Conservation (phyloP, 345 rosid genomes). For the Rhizophora mangle region DNA sequence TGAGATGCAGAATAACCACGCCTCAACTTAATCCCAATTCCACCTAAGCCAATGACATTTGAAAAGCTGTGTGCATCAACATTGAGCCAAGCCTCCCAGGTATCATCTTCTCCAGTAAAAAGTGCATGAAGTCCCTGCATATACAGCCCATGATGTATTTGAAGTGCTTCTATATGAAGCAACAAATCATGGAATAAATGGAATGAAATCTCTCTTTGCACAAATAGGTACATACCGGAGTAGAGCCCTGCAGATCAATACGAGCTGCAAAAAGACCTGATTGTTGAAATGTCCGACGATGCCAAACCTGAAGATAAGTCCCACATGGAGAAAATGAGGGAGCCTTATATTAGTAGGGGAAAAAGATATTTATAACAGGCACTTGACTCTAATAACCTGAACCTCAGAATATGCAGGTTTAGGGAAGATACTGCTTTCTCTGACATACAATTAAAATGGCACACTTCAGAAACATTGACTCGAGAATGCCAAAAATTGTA, state of each 20-base stretch:
- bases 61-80: constrained; percentile 78
- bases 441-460: not conserved
- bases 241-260: constrained; percentile 79
- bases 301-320: constrained; percentile 77
- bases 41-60: constrained; percentile 54
- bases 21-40: constrained; percentile 78
- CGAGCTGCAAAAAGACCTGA: constrained; percentile 98
- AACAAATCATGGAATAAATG: constrained; percentile 9
- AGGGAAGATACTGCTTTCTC: not conserved
- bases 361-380: not conserved
- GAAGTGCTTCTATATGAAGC: constrained; percentile 9
- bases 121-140: constrained; percentile 87
- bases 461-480: not conserved
- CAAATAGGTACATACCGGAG: constrained; percentile 45
- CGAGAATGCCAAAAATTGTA: not conserved
- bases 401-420: constrained; percentile 1
- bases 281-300: constrained; percentile 81
- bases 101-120: constrained; percentile 89
- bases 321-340: constrained; percentile 3
- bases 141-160: constrained; percentile 15
- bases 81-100: constrained; percentile 97
- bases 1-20: constrained; percentile 79
- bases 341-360: not conserved
- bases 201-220: constrained; percentile 8
- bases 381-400: not conserved